phyloP scores from a whole-genome alignment of 2,329 filamentous ascomycete genomes.

The Botryotinia calthae region DNA sequence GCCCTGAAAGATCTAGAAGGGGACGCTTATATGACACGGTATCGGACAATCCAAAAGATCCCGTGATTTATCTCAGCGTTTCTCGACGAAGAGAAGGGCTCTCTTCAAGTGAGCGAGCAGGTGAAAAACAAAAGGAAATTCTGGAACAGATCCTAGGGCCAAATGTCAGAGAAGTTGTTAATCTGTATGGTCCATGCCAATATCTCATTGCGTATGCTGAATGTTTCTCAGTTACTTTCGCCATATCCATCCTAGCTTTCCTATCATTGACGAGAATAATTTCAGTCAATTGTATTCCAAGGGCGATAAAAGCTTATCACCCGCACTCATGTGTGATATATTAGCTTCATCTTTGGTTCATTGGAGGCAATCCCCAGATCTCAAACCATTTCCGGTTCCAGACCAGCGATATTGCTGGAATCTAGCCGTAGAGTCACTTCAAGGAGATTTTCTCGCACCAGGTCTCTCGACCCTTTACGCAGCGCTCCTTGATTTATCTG shows the following conservation, averaged over 20 bases:
- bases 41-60: constrained; percentile 48
- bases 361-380: constrained; percentile 51
- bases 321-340: constrained; percentile 52
- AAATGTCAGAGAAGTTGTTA: constrained; percentile 50
- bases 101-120: constrained; percentile 41
- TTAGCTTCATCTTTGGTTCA: constrained; percentile 58
- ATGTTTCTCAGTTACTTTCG: constrained; percentile 49
- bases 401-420: constrained; percentile 63
- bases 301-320: constrained; percentile 52
- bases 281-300: constrained; percentile 1
- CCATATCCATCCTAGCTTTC: constrained; percentile 59
- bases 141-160: constrained; percentile 60
- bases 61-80: constrained; percentile 40
- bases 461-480: constrained; percentile 58
- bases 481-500: constrained; percentile 57
- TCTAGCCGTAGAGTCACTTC: constrained; percentile 57
- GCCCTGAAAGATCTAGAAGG: constrained; percentile 28
- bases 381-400: constrained; percentile 48
- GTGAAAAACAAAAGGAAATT: constrained; percentile 51
- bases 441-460: constrained; percentile 57
- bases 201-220: constrained; percentile 20
- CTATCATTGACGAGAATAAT: constrained; percentile 44
- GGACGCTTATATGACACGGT: constrained; percentile 1
- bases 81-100: constrained; percentile 39
- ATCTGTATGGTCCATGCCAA: constrained; percentile 41